These are phyloP conservation scores for Salix koriyanagi DNA, from an alignment of 345 rosid genomes.

Conservation along the genomic window DNA sequence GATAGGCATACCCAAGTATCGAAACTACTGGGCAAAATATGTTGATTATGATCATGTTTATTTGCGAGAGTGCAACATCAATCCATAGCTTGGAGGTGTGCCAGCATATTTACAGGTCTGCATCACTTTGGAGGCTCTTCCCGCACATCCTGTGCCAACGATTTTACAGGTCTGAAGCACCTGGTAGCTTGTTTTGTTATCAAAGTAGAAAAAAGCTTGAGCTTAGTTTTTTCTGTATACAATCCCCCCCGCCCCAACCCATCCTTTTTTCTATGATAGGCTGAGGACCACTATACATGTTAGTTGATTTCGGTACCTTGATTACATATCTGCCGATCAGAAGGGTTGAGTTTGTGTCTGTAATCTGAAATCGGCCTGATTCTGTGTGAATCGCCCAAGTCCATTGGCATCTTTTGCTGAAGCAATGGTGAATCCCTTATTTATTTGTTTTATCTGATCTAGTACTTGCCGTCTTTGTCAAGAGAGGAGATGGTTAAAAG, in stretches of 20 bases:
- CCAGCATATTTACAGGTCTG: slow-evolving; percentile 26
- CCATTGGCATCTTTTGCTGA: neutral
- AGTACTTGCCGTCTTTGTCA: neutral
- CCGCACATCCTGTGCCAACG: neutral
- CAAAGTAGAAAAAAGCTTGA: slow-evolving; percentile 1
- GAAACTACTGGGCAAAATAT: slow-evolving; percentile 61
- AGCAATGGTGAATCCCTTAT: neutral
- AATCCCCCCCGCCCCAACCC: neutral
- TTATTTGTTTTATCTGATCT: neutral
- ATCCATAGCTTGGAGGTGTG: slow-evolving; percentile 26
- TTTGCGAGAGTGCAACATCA: slow-evolving; percentile 82
- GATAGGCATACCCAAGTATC: slow-evolving; percentile 76
- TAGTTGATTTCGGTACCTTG: slow-evolving; percentile 8
- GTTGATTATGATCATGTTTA: slow-evolving; percentile 56
- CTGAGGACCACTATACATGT: slow-evolving; percentile 4
- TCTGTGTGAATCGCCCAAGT: neutral
- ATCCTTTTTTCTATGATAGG: neutral
- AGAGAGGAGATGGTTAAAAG: neutral
- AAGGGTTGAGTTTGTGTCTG: neutral
- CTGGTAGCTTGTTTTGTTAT: slow-evolving; percentile 10
- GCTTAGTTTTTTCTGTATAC: slow-evolving; percentile 34
- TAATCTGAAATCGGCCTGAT: neutral
- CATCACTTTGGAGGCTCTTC: slow-evolving; percentile 2
- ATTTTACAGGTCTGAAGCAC: slow-evolving; percentile 26
- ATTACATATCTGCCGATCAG: slow-evolving; percentile 3